These are phyloP conservation scores for Monotropa hypopitys DNA, from an alignment of 179 eudicot species.

Conservation along the genomic window DNA sequence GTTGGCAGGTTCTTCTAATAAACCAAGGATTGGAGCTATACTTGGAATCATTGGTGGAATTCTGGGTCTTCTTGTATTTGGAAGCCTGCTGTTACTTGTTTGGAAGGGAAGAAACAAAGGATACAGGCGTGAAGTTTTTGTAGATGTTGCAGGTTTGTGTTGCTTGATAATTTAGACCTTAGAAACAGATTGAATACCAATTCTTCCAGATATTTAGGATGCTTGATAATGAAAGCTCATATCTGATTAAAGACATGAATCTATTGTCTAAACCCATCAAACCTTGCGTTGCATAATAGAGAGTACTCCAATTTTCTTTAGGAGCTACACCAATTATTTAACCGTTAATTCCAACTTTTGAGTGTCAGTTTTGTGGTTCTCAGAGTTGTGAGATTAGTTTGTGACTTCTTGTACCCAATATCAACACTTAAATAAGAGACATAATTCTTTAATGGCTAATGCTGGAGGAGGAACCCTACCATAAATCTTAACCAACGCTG, in stretches of 20 bases:
- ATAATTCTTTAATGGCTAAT: background rate
- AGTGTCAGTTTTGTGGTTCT: background rate
- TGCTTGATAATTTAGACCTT: background rate
- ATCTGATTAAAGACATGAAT: background rate
- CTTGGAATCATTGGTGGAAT: slow-evolving; percentile 51
- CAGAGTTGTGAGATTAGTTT: background rate
- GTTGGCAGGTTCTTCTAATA: slow-evolving; percentile 44
- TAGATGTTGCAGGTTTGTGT: slow-evolving; percentile 34
- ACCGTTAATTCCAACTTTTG: background rate
- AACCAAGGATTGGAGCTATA: slow-evolving; percentile 41
- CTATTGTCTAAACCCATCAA: background rate
- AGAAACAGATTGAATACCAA: background rate
- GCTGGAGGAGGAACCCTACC: background rate
- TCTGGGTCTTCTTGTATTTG: slow-evolving; percentile 39
- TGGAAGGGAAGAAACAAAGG: slow-evolving; percentile 49
- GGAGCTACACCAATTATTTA: background rate
- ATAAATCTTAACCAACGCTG: no score
- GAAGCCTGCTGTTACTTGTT: slow-evolving; percentile 31
- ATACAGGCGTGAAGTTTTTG: slow-evolving; percentile 61
- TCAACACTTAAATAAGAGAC: background rate
- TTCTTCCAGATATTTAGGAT: background rate
- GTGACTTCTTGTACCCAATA: background rate
- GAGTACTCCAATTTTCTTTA: background rate
- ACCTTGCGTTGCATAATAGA: background rate
- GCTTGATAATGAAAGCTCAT: background rate